These are phyloP conservation scores for Apiospora aurea DNA, from an alignment of 2,329 filamentous ascomycete genomes.

Conservation along the genomic window DNA sequence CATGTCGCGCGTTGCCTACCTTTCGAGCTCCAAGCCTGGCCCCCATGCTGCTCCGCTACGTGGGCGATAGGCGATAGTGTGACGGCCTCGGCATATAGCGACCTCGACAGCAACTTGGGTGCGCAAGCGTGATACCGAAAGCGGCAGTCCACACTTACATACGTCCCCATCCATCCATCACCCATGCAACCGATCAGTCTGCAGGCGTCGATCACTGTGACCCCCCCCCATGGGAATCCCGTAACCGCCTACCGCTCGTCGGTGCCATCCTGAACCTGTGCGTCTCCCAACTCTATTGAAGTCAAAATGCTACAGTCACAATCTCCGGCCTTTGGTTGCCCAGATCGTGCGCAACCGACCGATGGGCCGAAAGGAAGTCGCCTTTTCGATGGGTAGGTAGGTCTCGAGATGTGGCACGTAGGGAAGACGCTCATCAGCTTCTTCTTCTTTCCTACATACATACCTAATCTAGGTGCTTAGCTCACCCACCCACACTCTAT, in stretches of 20 bases:
- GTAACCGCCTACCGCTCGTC: neutral
- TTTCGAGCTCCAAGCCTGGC: too few relatives aligned
- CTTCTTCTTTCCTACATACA: too few relatives aligned
- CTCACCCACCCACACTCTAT: neutral
- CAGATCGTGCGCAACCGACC: conserved; percentile 3
- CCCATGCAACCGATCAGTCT: neutral
- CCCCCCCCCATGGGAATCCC: neutral
- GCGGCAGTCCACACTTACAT: neutral
- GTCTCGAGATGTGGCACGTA: conserved; percentile 2
- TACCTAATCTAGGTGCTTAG: neutral
- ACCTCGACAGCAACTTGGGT: neutral
- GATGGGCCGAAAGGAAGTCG: neutral
- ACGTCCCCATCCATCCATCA: neutral
- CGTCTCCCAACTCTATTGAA: neutral
- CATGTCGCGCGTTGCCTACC: too few relatives aligned
- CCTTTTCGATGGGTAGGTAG: neutral
- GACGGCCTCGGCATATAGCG: neutral
- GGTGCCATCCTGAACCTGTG: neutral
- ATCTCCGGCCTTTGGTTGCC: neutral
- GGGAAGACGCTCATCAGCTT: too few relatives aligned
- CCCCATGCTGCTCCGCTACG: neutral
- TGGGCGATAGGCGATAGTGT: neutral
- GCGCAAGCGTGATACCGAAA: neutral
- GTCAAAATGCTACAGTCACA: neutral
- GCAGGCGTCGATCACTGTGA: neutral